phyloP scores from a whole-genome alignment of 768 basidiomycete species.

The Serendipita sp. region DNA sequence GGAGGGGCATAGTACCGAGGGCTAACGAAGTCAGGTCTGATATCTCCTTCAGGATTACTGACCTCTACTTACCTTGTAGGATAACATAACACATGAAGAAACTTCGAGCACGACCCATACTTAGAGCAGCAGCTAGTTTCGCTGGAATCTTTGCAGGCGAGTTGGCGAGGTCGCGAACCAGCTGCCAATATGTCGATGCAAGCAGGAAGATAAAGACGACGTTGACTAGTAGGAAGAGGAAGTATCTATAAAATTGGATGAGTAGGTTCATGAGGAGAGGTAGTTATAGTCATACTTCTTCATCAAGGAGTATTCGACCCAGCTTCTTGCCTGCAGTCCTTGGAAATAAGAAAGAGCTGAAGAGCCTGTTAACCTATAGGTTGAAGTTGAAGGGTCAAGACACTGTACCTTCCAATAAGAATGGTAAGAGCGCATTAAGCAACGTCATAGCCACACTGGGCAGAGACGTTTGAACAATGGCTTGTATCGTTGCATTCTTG shows the following conservation, averaged over 20 bases:
- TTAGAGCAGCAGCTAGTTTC: slow-evolving; percentile 73
- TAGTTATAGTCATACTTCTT: slow-evolving; percentile 48
- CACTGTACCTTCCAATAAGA: slow-evolving; percentile 63
- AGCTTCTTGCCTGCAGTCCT: slow-evolving; percentile 76
- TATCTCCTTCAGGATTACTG: neutral
- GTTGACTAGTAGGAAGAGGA: slow-evolving; percentile 79
- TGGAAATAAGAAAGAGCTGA: slow-evolving; percentile 70
- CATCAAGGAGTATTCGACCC: slow-evolving; percentile 83
- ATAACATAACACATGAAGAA: slow-evolving; percentile 78
- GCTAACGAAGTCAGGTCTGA: slow-evolving; percentile 25
- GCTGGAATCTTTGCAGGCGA: slow-evolving; percentile 89
- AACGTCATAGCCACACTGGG: slow-evolving; percentile 82
- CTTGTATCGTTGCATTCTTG: slow-evolving; percentile 58
- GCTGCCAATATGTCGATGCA: slow-evolving; percentile 81
- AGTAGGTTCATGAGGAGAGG: slow-evolving; percentile 4
- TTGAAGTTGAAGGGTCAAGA: neutral
- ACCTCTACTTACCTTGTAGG: slow-evolving; percentile 41
- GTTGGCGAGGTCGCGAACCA: slow-evolving; percentile 81
- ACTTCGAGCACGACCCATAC: slow-evolving; percentile 53
- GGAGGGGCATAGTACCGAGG: slow-evolving; percentile 87
- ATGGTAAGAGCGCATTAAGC: slow-evolving; percentile 78
- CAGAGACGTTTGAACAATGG: slow-evolving; percentile 86
- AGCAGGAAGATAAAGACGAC: slow-evolving; percentile 90
- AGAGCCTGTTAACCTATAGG: neutral
- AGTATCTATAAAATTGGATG: slow-evolving; percentile 44